Percentiles rank a stretch among this genome's conserved stretches.
phyloP scores from a whole-genome alignment of 371 early-diverging fungal genomes.

The Rhizomucor miehei region DNA sequence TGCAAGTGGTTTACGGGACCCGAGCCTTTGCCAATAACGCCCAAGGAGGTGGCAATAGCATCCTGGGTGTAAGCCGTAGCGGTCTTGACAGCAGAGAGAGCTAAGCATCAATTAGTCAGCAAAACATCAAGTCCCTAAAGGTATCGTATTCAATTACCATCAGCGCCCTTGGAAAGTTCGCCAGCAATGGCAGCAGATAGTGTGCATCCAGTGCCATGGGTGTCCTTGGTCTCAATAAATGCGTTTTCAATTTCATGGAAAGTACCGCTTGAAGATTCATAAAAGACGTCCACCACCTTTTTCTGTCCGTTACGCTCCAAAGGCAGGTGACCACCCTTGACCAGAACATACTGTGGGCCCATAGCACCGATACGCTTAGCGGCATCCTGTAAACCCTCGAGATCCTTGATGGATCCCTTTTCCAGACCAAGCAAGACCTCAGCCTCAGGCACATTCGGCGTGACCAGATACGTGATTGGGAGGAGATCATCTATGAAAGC shows the following conservation, averaged over 20 bases:
- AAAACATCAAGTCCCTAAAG: background rate
- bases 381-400: conserved; percentile 54
- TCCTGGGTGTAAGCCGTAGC: conserved; percentile 57
- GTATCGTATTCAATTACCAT: conserved; percentile 28
- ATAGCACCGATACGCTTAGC: conserved; percentile 46
- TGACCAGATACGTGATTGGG: conserved; percentile 69
- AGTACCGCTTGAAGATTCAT: conserved; percentile 32
- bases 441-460: conserved; percentile 85
- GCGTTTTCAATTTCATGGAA: conserved; percentile 51
- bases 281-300: conserved; percentile 65
- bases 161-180: conserved; percentile 56
- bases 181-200: conserved; percentile 80
- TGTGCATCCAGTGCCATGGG: conserved; percentile 89
- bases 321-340: conserved; percentile 85
- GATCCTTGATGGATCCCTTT: conserved; percentile 35
- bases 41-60: conserved; percentile 53
- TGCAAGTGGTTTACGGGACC: conserved; percentile 80
- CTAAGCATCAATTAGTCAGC: conserved; percentile 11
- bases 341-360: conserved; percentile 58
- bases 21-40: conserved; percentile 59
- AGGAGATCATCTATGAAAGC: conserved; percentile 53
- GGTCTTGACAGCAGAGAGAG: conserved; percentile 34
- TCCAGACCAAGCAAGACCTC: conserved; percentile 48
- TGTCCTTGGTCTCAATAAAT: conserved; percentile 63
- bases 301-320: conserved; percentile 23